phyloP scores from a whole-genome alignment of 305 asterid species.

The Solanum hybrid region DNA sequence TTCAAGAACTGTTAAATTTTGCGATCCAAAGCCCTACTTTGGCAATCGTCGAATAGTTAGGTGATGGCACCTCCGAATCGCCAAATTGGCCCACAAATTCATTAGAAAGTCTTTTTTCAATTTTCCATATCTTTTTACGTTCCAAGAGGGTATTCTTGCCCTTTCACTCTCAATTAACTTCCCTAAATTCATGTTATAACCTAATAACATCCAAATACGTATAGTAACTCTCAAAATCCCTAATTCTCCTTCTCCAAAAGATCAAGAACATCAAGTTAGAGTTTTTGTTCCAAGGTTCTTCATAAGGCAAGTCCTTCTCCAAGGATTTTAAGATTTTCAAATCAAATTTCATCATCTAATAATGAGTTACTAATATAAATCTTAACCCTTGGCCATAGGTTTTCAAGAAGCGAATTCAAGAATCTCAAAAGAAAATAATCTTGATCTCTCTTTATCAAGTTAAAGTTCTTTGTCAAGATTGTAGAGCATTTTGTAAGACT shows the following conservation, averaged over 20 bases:
- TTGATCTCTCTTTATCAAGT: not conserved
- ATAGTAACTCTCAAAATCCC: not conserved
- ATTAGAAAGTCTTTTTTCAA: not conserved
- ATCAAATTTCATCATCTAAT: not conserved
- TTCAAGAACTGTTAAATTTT: too few species aligned
- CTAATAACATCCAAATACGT: not conserved
- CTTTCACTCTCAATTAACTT: not conserved
- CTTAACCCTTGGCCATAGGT: not conserved
- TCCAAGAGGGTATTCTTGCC: not conserved
- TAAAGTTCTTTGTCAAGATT: not conserved
- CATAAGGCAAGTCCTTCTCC: not conserved
- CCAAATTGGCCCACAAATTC: not conserved
- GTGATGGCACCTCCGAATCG: not conserved
- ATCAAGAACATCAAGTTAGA: not conserved
- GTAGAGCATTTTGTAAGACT: not conserved
- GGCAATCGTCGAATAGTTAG: not conserved
- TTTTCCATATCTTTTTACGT: not conserved
- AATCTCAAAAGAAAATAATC: not conserved
- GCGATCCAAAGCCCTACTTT: not conserved
- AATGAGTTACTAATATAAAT: too few species aligned
- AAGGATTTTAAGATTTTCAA: too few species aligned
- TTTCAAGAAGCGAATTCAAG: not conserved
- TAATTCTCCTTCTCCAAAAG: not conserved
- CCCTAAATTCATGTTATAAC: not conserved
- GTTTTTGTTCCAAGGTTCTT: not conserved